Evolutionary conservation across 495 filamentous ascomycete genomes (phyloP).

Genomic region (Aspergillus indologenus): DNA sequence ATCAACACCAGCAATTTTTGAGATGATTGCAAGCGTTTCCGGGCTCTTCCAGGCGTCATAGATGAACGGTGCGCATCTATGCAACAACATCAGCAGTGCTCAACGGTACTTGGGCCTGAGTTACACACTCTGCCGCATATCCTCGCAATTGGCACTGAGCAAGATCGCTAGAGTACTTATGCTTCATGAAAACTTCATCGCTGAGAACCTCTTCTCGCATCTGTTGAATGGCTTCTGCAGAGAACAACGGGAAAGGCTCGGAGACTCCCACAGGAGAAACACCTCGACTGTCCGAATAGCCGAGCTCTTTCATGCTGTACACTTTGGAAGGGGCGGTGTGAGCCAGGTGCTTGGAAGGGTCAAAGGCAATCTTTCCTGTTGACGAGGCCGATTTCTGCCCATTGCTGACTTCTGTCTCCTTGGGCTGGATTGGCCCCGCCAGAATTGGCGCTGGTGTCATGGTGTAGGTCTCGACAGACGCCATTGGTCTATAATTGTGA

Average conservation of each 20-base stretch:
- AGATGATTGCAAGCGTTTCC: slow-evolving; percentile 61
- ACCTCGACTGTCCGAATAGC: slow-evolving; percentile 51
- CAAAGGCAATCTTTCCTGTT: slow-evolving; percentile 33
- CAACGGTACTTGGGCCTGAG: not conserved
- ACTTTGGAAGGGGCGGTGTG: slow-evolving; percentile 51
- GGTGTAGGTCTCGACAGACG: slow-evolving; percentile 16
- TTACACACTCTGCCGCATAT: slow-evolving; percentile 62
- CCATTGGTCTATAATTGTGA: slow-evolving; percentile 14
- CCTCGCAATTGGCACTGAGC: slow-evolving; percentile 65
- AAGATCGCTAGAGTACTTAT: slow-evolving; percentile 60
- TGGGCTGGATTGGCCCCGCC: slow-evolving; percentile 5
- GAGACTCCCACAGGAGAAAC: slow-evolving; percentile 67
- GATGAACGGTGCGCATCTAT: slow-evolving; percentile 60
- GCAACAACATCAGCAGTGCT: slow-evolving; percentile 14
- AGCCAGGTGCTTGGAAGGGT: slow-evolving; percentile 54
- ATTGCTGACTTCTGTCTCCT: slow-evolving; percentile 6
- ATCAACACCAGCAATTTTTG: slow-evolving; percentile 71
- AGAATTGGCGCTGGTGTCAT: slow-evolving; percentile 9
- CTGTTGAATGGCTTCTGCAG: slow-evolving; percentile 58
- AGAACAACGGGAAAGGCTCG: slow-evolving; percentile 72
- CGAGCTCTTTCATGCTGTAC: slow-evolving; percentile 60
- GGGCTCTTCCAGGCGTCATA: slow-evolving; percentile 70
- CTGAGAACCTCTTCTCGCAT: slow-evolving; percentile 67
- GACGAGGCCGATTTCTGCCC: slow-evolving; percentile 4
- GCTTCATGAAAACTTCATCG: slow-evolving; percentile 61